These are phyloP conservation scores for Pneumocystis murina DNA, from an alignment of 1,139 yeast species.

Conservation along the genomic window DNA sequence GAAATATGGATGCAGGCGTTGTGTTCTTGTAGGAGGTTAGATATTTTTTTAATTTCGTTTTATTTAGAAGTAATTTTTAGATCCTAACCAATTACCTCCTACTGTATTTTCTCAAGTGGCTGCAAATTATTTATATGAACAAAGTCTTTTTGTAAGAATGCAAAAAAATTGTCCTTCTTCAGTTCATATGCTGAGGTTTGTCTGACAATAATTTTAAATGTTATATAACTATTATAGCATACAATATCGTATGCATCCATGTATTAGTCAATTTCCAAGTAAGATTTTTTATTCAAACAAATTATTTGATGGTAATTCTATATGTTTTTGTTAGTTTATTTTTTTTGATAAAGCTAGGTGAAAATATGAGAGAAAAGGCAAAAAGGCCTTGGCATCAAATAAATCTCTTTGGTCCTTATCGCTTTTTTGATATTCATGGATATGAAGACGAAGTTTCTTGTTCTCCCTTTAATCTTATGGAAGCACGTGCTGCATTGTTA, in stretches of 20 bases:
- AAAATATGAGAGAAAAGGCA: constrained; percentile 44
- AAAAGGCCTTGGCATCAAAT: constrained; percentile 59
- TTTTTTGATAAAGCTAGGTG: constrained; percentile 24
- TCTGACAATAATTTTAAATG: neutral
- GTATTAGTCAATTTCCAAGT: constrained; percentile 76
- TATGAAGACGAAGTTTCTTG: constrained; percentile 50
- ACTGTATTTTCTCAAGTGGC: constrained; percentile 92
- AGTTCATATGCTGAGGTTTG: constrained; percentile 41
- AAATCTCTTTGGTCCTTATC: constrained; percentile 48
- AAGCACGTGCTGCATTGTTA: constrained; percentile 59
- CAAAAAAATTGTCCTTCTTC: constrained; percentile 48
- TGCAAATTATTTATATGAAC: constrained; percentile 64
- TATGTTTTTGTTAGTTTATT: neutral
- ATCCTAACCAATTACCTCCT: constrained; percentile 96
- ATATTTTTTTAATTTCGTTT: neutral
- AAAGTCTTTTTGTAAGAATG: constrained; percentile 89
- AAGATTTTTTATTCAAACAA: constrained; percentile 59
- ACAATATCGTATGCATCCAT: constrained; percentile 98
- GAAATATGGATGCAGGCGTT: constrained; percentile 76
- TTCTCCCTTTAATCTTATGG: constrained; percentile 56
- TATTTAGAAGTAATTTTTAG: constrained; percentile 22
- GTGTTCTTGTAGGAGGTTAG: constrained; percentile 77
- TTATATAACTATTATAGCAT: constrained; percentile 32
- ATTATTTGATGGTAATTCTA: constrained; percentile 40
- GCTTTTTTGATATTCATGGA: constrained; percentile 58